Evolutionary conservation across 371 early-diverging fungal species (phyloP).

Genomic region (Mucor sp.): DNA sequence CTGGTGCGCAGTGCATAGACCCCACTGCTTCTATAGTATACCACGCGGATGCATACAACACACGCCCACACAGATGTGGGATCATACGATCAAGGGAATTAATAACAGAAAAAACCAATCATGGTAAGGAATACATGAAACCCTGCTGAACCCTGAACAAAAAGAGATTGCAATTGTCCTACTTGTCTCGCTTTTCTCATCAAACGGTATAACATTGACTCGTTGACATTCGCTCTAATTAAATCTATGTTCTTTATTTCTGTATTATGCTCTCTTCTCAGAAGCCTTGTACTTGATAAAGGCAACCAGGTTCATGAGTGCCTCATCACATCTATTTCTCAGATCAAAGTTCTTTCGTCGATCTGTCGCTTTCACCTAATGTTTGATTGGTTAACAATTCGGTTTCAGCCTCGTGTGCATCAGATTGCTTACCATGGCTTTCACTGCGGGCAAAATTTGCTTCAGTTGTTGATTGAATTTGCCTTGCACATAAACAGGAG

Average conservation of each 20-base stretch:
- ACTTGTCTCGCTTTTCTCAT: neutral
- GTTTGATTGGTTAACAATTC: neutral
- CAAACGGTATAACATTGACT: neutral
- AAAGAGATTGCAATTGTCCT: neutral
- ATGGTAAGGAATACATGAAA: neutral
- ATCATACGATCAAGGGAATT: constrained; percentile 1
- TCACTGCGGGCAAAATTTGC: constrained; percentile 49
- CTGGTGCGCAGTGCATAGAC: too few relatives aligned
- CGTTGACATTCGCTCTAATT: neutral
- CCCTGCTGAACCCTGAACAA: constrained; percentile 17
- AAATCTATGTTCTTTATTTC: neutral
- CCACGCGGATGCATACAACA: too few relatives aligned
- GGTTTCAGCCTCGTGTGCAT: neutral
- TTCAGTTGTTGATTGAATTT: constrained; percentile 63
- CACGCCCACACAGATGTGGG: neutral
- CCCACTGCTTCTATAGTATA: too few relatives aligned
- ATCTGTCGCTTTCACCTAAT: constrained; percentile 68
- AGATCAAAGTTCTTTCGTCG: constrained; percentile 70
- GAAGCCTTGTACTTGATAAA: constrained; percentile 85
- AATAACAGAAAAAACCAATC: neutral
- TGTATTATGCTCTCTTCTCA: constrained; percentile 29
- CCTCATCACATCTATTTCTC: constrained; percentile 83
- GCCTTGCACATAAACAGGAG: constrained; percentile 78
- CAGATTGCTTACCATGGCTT: constrained; percentile 44
- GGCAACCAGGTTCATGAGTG: constrained; percentile 74